Evolutionary conservation across 768 basidiomycete genomes (phyloP).

Genomic region (Psilocybe cubensis): DNA sequence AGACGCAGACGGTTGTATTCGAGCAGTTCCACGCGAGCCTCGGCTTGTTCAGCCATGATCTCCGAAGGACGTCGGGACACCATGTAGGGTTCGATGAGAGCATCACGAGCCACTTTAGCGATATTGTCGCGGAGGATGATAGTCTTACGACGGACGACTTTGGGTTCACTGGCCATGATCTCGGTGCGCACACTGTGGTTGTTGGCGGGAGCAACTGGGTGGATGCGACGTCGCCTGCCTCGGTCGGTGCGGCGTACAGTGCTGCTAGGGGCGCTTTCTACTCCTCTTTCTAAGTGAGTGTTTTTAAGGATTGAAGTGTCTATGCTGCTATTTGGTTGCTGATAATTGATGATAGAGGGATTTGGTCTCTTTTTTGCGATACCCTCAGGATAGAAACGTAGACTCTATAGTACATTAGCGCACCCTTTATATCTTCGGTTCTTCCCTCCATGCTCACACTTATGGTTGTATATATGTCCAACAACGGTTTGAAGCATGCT

Average conservation of each 20-base stretch:
- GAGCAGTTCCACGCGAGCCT: constrained; percentile 44
- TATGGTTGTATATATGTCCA: too few species aligned
- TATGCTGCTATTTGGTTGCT: neutral
- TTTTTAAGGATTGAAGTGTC: too few species aligned
- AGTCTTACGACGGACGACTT: constrained; percentile 39
- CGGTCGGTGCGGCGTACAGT: constrained; percentile 38
- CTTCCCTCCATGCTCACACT: too few species aligned
- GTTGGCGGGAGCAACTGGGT: constrained; percentile 46
- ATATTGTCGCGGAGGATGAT: constrained; percentile 34
- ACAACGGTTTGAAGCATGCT: too few species aligned
- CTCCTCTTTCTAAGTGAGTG: constrained; percentile 8
- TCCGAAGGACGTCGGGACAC: constrained; percentile 40
- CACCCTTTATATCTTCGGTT: too few species aligned
- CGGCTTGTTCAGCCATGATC: constrained; percentile 41
- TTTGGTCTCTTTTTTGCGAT: too few species aligned
- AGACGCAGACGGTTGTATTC: constrained; percentile 49
- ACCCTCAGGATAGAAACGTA: too few species aligned
- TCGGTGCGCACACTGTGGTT: constrained; percentile 39
- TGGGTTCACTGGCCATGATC: constrained; percentile 41
- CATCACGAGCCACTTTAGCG: constrained; percentile 36
- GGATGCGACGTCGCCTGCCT: constrained; percentile 21
- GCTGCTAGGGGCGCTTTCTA: constrained; percentile 28
- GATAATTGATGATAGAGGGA: too few species aligned
- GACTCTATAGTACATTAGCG: too few species aligned
- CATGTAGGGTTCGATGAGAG: constrained; percentile 41